phyloP scores from a whole-genome alignment of 2,329 filamentous ascomycete species.

The Penicillium rolfsii region DNA sequence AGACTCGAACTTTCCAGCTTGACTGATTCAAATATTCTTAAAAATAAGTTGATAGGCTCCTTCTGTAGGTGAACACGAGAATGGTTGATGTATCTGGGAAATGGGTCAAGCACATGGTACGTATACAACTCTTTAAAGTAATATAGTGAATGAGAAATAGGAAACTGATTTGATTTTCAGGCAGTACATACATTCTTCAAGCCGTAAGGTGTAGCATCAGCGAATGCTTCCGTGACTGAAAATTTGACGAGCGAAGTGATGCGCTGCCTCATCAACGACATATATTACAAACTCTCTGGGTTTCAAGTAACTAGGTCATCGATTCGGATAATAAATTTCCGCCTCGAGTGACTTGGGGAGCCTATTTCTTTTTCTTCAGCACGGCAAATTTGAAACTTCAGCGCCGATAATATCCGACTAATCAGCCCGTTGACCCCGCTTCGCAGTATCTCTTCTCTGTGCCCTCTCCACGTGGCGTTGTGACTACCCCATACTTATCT shows the following conservation, averaged over 20 bases:
- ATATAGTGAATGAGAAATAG: neutral
- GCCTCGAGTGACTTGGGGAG: neutral
- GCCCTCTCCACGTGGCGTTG: conserved; percentile 10
- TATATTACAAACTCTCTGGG: neutral
- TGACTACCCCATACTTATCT: neutral
- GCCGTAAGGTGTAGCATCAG: neutral
- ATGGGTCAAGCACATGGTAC: neutral
- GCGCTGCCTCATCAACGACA: neutral
- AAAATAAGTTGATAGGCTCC: neutral
- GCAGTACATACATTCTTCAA: neutral
- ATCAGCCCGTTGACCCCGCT: conserved; percentile 13
- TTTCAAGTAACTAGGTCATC: neutral
- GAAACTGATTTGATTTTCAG: neutral
- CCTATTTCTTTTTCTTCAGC: neutral
- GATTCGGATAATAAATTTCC: neutral
- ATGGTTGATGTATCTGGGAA: neutral
- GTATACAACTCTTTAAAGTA: no score
- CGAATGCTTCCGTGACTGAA: neutral
- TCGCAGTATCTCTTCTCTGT: neutral
- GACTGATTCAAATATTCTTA: conserved; percentile 7
- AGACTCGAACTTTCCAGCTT: conserved; percentile 16
- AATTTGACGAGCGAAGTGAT: neutral
- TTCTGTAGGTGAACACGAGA: conserved; percentile 11
- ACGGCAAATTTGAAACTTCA: conserved; percentile 1
- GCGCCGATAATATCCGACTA: conserved; percentile 16